Percentiles rank a stretch among this genome's conserved stretches.
phyloP scores from a whole-genome alignment of 805 yeast species.

The Lipomyces sp. region DNA sequence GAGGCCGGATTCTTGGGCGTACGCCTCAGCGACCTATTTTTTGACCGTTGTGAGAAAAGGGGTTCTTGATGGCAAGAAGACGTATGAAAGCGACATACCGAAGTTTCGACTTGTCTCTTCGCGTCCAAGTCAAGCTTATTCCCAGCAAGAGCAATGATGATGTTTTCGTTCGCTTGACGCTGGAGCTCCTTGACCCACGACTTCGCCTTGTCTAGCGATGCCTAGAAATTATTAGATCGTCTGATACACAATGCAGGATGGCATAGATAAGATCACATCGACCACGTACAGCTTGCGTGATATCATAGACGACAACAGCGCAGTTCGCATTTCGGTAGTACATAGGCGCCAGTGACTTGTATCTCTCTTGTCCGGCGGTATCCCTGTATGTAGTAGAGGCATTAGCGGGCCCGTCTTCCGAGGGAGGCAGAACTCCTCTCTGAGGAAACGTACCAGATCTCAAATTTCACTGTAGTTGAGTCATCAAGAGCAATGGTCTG shows the following conservation, averaged over 20 bases:
- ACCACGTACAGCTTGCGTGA: slow-evolving; percentile 49
- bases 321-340: slow-evolving; percentile 76
- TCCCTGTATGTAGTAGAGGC: slow-evolving; percentile 51
- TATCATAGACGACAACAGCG: slow-evolving; percentile 85
- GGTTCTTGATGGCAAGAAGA: background rate
- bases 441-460: slow-evolving; percentile 42
- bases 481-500: slow-evolving; percentile 57
- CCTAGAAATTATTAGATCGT: slow-evolving; percentile 38
- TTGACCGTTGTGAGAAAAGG: background rate
- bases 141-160: slow-evolving; percentile 83
- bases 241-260: background rate
- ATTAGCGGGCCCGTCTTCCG: background rate
- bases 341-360: slow-evolving; percentile 79
- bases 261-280: background rate
- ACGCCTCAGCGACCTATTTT: slow-evolving; percentile 44
- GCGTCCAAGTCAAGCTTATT: slow-evolving; percentile 69
- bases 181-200: slow-evolving; percentile 91
- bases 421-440: background rate
- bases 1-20: slow-evolving; percentile 53
- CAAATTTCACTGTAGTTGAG: slow-evolving; percentile 46
- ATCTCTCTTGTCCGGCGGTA: slow-evolving; percentile 93
- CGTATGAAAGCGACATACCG: slow-evolving; percentile 20
- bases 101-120: slow-evolving; percentile 47
- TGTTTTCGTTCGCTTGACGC: slow-evolving; percentile 69
- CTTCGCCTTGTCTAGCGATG: slow-evolving; percentile 74